Conservation (phyloP, 805 yeast species). For the Suhomyces emberorum region DNA sequence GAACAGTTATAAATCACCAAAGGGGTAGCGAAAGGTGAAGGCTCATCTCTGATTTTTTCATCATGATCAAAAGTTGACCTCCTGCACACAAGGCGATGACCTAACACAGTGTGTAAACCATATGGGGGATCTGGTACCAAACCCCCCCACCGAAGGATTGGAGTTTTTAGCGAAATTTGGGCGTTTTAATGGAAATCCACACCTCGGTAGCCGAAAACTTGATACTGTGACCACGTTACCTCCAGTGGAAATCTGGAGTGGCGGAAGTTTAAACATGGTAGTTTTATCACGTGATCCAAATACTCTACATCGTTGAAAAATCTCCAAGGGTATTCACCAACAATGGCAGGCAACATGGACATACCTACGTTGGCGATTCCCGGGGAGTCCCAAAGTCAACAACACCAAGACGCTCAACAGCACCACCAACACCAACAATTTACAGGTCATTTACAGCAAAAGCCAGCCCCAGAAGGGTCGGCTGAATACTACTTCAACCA, state of each 20-base stretch:
- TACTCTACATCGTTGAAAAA: background rate
- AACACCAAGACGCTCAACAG: slow-evolving; percentile 19
- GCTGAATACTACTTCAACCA: slow-evolving; percentile 66
- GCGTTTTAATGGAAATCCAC: no score
- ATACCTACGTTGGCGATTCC: slow-evolving; percentile 57
- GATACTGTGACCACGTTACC: no score
- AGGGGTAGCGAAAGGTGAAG: background rate
- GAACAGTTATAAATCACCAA: background rate
- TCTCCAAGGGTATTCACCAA: background rate
- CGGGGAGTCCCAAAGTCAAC: slow-evolving; percentile 39
- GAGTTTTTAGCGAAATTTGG: no score
- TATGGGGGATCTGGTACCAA: no score
- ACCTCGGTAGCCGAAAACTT: no score
- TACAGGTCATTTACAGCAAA: slow-evolving; percentile 40
- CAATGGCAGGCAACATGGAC: slow-evolving; percentile 36
- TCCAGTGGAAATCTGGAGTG: no score
- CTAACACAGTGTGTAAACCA: no score
- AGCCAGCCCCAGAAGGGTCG: slow-evolving; percentile 42
- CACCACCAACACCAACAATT: slow-evolving; percentile 22
- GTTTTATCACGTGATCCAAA: no score
- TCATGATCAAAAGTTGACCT: background rate
- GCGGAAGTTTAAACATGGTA: no score
- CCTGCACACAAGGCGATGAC: slow-evolving; percentile 4
- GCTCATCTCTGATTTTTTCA: slow-evolving; percentile 5
- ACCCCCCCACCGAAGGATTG: no score